Evolutionary conservation across 2,329 filamentous ascomycete genomes (phyloP), one percentile per base, ranked within the genome.

Genomic region (Plectosphaerella cucumerina): DNA sequence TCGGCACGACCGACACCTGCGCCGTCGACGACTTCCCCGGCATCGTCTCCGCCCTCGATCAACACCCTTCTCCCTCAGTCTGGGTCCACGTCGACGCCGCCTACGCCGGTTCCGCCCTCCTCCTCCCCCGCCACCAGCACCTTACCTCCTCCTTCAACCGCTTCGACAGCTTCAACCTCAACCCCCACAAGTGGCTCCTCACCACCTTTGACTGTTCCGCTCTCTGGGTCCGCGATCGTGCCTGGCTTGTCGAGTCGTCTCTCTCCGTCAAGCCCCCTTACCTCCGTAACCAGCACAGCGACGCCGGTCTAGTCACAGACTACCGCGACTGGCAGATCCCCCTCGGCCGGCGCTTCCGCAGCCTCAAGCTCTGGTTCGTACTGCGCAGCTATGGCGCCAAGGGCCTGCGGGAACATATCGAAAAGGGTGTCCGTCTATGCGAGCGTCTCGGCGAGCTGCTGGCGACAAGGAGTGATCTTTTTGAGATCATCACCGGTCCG

Each of bases 321-420:
- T 97, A 96, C 74, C 84, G 93, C 44, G 92, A 97, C 75, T 97
- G 93, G 93, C 91, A 96, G 71, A 95, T 97, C 61, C 91, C 93
- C 0, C 84, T 97, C 0, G 93, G 93, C 9, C 79, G 93, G 3
- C 80, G 93, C 15, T 97, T 97, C 78, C 81, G 93, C 53, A 84
- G 87, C 3, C 72, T 97, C 52, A 97, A 97, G 74, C 85, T 96
- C 56, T 97, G 93, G 93, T 97, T 97, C 65, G 91, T 97, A 8
- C 74, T 97, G 60, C 79, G 93, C 43, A 85, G 81, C 42, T 96
- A 91, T 64, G 93, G 93, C 45, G 72, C 95, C 48, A 76, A 77
- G 26, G 93, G 92, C 0, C 70, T 97, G 62, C 85, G 84, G 59
- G 77, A 72, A 5, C 89, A 95, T 61, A 84, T 97, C 56, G 76